phyloP scores from a whole-genome alignment of 1,139 yeast species.

The Lodderomyces parapsilosis region DNA sequence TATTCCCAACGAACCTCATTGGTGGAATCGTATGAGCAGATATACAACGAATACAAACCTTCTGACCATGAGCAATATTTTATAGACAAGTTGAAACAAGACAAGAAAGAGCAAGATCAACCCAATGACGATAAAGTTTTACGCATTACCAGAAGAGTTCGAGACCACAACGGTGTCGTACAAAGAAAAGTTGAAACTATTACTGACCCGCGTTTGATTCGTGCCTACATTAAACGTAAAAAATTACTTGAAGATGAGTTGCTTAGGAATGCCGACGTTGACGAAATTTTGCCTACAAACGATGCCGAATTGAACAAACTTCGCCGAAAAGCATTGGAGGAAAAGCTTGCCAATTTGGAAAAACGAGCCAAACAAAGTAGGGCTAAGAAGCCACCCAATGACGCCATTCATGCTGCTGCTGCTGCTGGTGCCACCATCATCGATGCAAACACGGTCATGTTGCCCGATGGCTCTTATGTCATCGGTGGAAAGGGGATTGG shows the following conservation, averaged over 20 bases:
- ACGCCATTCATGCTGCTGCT: slow-evolving; percentile 47
- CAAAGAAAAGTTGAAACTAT: slow-evolving; percentile 80
- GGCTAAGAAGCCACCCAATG: slow-evolving; percentile 38
- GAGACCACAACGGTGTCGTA: slow-evolving; percentile 82
- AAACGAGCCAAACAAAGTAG: slow-evolving; percentile 55
- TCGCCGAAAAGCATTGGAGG: slow-evolving; percentile 76
- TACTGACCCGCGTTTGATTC: slow-evolving; percentile 81
- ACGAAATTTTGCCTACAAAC: slow-evolving; percentile 74
- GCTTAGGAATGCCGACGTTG: slow-evolving; percentile 54
- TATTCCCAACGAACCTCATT: slow-evolving; percentile 74
- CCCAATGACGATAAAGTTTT: slow-evolving; percentile 39
- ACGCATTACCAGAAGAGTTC: slow-evolving; percentile 73
- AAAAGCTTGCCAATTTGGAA: slow-evolving; percentile 80
- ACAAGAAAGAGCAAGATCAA: slow-evolving; percentile 17
- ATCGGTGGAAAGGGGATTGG: slow-evolving; percentile 66
- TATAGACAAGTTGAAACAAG: slow-evolving; percentile 20
- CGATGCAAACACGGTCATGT: slow-evolving; percentile 43
- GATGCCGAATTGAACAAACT: slow-evolving; percentile 83
- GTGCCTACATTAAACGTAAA: slow-evolving; percentile 79
- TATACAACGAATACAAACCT: slow-evolving; percentile 43
- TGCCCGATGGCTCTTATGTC: slow-evolving; percentile 48
- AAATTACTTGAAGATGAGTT: slow-evolving; percentile 74
- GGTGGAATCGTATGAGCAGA: slow-evolving; percentile 30
- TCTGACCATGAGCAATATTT: slow-evolving; percentile 33
- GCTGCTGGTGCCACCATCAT: slow-evolving; percentile 26